A percentile compares a stretch with the other conserved stretches of the same genome.
phyloP scores from a whole-genome alignment of 139 green algal genomes.

The Chlorella sp. region DNA sequence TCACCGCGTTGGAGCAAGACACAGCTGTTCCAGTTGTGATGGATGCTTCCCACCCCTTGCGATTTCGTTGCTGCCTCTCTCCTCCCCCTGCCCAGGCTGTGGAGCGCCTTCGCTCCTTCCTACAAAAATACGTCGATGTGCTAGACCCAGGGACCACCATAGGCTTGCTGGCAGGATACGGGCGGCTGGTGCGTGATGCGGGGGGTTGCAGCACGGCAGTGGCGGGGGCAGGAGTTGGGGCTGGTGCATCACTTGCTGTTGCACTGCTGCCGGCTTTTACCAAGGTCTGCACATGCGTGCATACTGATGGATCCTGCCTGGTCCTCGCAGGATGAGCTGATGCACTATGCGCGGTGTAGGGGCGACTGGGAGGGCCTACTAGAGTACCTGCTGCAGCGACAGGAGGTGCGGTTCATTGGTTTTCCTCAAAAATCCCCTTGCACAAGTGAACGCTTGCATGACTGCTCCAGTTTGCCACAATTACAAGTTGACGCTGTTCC shows the following conservation, averaged over 20 bases:
- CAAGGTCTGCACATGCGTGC: no score
- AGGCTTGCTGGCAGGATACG: slow-evolving; percentile 86
- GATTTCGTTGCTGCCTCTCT: neutral
- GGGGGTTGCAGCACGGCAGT: no score
- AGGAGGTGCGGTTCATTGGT: slow-evolving; percentile 37
- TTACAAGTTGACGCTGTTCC: no score
- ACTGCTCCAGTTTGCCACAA: no score
- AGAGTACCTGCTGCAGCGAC: slow-evolving; percentile 79
- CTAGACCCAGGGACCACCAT: slow-evolving; percentile 85
- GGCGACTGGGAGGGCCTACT: slow-evolving; percentile 89
- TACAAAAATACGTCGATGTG: slow-evolving; percentile 61
- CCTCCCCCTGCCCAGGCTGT: neutral
- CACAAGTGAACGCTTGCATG: no score
- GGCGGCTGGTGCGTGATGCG: slow-evolving; percentile 55
- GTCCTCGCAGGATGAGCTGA: slow-evolving; percentile 75
- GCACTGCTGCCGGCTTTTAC: no score
- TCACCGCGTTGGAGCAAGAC: no score
- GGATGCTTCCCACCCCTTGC: neutral
- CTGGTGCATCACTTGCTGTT: no score
- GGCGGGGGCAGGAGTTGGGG: no score
- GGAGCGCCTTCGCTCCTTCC: slow-evolving; percentile 3
- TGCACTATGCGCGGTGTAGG: slow-evolving; percentile 79
- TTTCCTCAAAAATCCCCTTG: no score
- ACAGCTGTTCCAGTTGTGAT: no score
- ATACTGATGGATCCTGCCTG: no score